Evolutionary conservation across 164 flowering plant genomes (phyloP), one percentile per base, ranked within the genome.

Genomic region (Warburgia ugandensis): DNA sequence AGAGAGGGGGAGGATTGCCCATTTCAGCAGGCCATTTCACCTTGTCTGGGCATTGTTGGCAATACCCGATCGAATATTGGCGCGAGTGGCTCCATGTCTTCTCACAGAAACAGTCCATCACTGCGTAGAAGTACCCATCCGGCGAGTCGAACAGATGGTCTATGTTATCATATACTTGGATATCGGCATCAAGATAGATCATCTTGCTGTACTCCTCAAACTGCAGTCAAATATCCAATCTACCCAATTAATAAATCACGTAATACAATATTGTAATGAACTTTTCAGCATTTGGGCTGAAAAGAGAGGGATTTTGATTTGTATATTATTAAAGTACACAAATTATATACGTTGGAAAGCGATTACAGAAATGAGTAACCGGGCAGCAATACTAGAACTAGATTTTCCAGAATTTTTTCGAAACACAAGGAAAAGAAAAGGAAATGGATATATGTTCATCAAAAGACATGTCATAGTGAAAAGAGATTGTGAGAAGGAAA

Each of bases 51-150:
- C 64, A 54, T 50, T 61, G 65, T 38, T 62, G 65, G 55, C 65
- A 62, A 19, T 62, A 62, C n/a, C 60, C 65, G 42, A 62, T 55
- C 5, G 54, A 48, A 28, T 35, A 62, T 39, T 62, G 65, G 19
- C 43, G 59, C 11, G 65, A 38, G 50, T 55, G 50, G 16, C 60
- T 48, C 65, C 65, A 62, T 26, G 65, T 48, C 37, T 41, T 26
- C 65, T 62, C 65, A 28, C 65, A 61, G 37, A 61, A 61, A 20
- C 65, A 61, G 35, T 61, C 65, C 64, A 54, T 54, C 22, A 62
- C 65, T 0, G 65, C 65, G 40, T 62, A 62, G 49, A 62, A 62
- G 38, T 41, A 62, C 10, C 55, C 60, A 11, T 62, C 50, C 4
- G 59, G 42, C 0, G 45, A n/a, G 14, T 62, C 65, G 22, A 62